Base-by-base conservation (phyloP, 352 stramenopile species). In the Vaucheria bursata region DNA sequence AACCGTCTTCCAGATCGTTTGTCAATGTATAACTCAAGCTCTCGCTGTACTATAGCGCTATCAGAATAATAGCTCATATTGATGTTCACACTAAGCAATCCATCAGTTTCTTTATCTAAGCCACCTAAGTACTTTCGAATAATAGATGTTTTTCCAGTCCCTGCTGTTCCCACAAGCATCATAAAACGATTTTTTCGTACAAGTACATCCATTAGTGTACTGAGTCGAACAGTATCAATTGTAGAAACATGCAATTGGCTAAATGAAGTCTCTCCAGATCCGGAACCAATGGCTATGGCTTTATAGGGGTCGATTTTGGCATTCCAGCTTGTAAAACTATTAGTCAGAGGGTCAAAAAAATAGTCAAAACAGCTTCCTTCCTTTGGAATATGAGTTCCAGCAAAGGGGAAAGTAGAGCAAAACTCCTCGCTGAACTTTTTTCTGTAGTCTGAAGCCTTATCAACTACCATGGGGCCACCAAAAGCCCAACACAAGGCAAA, bases 401-500 rank as follows among this genome's bases (percentile, higher is more conserved):
- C 52, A 75, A 93, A 92, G 29, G 81, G 85, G 7, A 85, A 86
- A 33, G 85, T 68, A 34, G 31, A 37, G 53, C 2, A 75, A 76
- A 92, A 91, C 40, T 87, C 86, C 78, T 91, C 87, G 31, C 79
- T 89, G 81, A 93, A 93, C 64, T 90, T 90, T 67, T 88, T 87
- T 39, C 84, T 74, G 73, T 84, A 87, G 82, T 92, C 88, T 53
- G 83, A 80, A 7, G 79, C 86, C 86, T 93, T 92, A 81, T 98
- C 94, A 25, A 96, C 89, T 7, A 96, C 93, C 59, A 98, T 90
- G 0, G 94, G 91, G 6, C 94, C 95, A 1, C 94, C 94, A 80
- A 98, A 98, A 0, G 94, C 93, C 94, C 94, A 98, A 70, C 95
- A 96, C 0, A 92, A 88, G 40, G 90, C 96, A 80, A 97, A 97